A percentile compares a stretch with the other conserved stretches of the same genome.
Conservation (phyloP, 805 yeast genomes). For the Wickerhamiella alocasiicola region DNA sequence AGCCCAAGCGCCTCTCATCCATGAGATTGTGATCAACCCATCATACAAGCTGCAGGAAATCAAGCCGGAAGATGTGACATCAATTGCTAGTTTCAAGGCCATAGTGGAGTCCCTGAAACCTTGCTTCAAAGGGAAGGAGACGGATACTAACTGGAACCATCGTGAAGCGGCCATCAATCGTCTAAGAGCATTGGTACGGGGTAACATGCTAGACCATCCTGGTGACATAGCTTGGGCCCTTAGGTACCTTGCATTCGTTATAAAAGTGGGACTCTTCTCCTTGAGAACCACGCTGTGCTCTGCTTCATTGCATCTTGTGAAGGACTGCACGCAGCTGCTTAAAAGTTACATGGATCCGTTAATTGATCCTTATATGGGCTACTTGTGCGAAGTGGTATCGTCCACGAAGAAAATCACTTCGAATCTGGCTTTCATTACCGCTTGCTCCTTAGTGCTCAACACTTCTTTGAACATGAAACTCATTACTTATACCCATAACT, state of each 20-base stretch:
- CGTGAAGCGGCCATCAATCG: conserved; percentile 53
- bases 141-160: conserved; percentile 73
- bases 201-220: conserved; percentile 34
- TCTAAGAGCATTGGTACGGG: conserved; percentile 49
- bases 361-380: conserved; percentile 37
- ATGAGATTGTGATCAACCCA: conserved; percentile 7
- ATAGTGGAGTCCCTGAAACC: conserved; percentile 25
- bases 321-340: conserved; percentile 36
- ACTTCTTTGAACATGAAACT: conserved; percentile 42
- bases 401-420: conserved; percentile 56
- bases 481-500: conserved; percentile 36
- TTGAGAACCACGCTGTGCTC: conserved; percentile 72
- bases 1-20: conserved; percentile 4
- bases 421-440: conserved; percentile 31
- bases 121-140: conserved; percentile 58
- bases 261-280: conserved; percentile 55
- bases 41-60: conserved; percentile 33
- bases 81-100: conserved; percentile 24
- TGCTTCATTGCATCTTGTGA: conserved; percentile 63
- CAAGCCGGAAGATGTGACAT: conserved; percentile 25
- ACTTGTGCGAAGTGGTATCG: conserved; percentile 41
- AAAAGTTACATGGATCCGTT: conserved; percentile 26
- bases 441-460: conserved; percentile 42
- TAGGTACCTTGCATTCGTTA: conserved; percentile 40
- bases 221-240: conserved; percentile 29